Evolutionary conservation across 495 filamentous ascomycete genomes (phyloP), one percentile per base, ranked within the genome.

Genomic region (Halenospora varia): DNA sequence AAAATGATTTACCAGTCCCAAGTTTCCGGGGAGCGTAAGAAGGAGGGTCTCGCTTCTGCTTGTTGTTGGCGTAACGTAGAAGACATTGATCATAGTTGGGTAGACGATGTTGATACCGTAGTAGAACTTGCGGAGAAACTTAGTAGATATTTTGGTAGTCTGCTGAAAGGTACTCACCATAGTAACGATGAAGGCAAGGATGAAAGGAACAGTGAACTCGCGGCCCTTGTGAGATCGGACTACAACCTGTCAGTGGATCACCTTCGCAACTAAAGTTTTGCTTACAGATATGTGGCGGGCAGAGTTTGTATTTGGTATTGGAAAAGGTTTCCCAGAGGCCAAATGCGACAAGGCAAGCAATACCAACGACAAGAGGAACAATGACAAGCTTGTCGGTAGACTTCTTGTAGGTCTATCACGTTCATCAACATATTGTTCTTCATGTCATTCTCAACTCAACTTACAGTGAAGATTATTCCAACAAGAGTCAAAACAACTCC

Each of bases 91-190:
- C 60, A 64, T 62, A 1, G 67, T 70, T 17, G 65, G 53, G 46
- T 60, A 70, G 18, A 70, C 63, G 46, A 68, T 62, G 57, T 66
- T 66, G 35, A 65, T 64, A 35, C 55, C 60, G 42, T 67, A 67
- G 51, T 67, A 69, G 46, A 35, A 35, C 29, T 35, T 35, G 29
- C 4, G 13, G 13, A 4, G 13, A 4, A 35, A 35, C 6, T 35
- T 35, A 35, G 29, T 6, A 35, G 29, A 13, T 6, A 6, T 6
- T 4, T 13, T 35, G 29, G 6, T 35, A 13, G 6, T 6, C 29
- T 13, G 29, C 4, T 4, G 4, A 35, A 13, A 4, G 13, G 13
- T 6, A 35, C 29, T 35, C 13, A 69, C 64, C 64, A 67, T 67
- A 10, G 61, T 62, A 15, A 68, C 64, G 22, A 68, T 59, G 46